These are phyloP conservation scores for Coemansia pectinata DNA, from an alignment of 192 early-diverging fungal genomes.

Conservation along the genomic window DNA sequence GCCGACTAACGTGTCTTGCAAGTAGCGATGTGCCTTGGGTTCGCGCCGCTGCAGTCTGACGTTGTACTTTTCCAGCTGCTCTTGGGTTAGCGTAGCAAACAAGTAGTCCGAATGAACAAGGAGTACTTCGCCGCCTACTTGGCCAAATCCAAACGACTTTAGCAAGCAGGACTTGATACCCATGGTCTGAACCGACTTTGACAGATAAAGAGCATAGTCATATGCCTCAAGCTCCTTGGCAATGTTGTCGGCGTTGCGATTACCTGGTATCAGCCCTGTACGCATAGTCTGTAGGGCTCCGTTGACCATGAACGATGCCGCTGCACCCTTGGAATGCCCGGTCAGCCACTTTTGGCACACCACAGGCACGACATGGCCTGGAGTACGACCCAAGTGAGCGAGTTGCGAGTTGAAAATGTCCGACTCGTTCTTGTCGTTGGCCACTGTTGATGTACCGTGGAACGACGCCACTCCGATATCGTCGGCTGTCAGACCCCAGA, in stretches of 20 bases:
- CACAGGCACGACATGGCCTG: conserved; percentile 29
- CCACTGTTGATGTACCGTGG: conserved; percentile 94
- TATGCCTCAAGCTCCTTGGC: conserved; percentile 65
- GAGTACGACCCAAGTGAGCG: conserved; percentile 33
- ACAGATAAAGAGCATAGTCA: conserved; percentile 80
- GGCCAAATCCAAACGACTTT: conserved; percentile 92
- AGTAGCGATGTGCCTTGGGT: conserved; percentile 81
- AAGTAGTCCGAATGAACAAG: conserved; percentile 44
- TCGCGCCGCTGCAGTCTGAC: conserved; percentile 70
- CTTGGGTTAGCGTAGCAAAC: conserved; percentile 64
- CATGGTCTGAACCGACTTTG: conserved; percentile 80
- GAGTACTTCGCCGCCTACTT: conserved; percentile 69
- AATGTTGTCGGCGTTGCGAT: conserved; percentile 58
- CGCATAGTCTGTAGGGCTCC: conserved; percentile 78
- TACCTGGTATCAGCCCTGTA: conserved; percentile 84
- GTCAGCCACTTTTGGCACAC: conserved; percentile 62
- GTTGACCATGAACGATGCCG: conserved; percentile 97
- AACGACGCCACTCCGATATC: conserved; percentile 92
- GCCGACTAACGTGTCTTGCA: conserved; percentile 86
- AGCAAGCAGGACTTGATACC: conserved; percentile 86
- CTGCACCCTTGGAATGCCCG: conserved; percentile 87
- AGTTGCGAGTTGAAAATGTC: conserved; percentile 83
- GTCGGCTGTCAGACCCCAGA: conserved; percentile 84
- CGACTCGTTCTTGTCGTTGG: conserved; percentile 51
- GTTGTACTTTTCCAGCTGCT: conserved; percentile 71